phyloP scores from a whole-genome alignment of 148 eudicot genomes.

The Mesembryanthemum crystallinum region DNA sequence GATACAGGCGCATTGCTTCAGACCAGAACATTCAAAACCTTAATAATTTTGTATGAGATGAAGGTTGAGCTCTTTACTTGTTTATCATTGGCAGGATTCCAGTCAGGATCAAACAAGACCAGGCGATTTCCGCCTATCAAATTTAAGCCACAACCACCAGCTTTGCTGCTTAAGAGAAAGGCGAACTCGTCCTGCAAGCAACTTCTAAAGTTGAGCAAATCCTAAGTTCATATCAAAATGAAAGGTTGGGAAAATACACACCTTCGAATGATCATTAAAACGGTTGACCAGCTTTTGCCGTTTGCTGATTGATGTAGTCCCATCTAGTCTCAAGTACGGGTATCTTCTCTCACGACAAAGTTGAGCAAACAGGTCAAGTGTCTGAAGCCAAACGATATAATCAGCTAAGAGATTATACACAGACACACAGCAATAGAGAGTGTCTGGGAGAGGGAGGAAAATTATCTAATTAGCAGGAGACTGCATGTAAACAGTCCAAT shows the following conservation, averaged over 20 bases:
- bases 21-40: neutral
- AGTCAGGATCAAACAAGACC: conserved; percentile 98
- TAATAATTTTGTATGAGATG: conserved; percentile 7
- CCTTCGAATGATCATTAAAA: conserved; percentile 94
- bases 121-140: conserved; percentile 97
- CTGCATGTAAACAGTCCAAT: neutral
- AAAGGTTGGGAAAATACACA: conserved; percentile 22
- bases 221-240: conserved; percentile 6
- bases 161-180: conserved; percentile 98
- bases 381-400: conserved; percentile 42
- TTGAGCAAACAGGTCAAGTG: conserved; percentile 96
- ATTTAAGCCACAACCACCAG: conserved; percentile 99
- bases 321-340: conserved; percentile 92
- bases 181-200: conserved; percentile 93
- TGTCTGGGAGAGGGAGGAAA: neutral
- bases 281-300: conserved; percentile 92
- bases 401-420: conserved; percentile 6
- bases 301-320: conserved; percentile 83
- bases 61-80: conserved; percentile 51
- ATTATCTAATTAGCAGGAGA: neutral
- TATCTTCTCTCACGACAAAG: conserved; percentile 97
- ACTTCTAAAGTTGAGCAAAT: conserved; percentile 11
- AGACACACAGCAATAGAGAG: neutral
- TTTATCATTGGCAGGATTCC: conserved; percentile 99
- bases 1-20: conserved; percentile 9